Percentiles rank a stretch among this genome's conserved stretches.
These are phyloP conservation scores for Cajanus cajan DNA, from an alignment of 306 rosid species.

Conservation along the genomic window DNA sequence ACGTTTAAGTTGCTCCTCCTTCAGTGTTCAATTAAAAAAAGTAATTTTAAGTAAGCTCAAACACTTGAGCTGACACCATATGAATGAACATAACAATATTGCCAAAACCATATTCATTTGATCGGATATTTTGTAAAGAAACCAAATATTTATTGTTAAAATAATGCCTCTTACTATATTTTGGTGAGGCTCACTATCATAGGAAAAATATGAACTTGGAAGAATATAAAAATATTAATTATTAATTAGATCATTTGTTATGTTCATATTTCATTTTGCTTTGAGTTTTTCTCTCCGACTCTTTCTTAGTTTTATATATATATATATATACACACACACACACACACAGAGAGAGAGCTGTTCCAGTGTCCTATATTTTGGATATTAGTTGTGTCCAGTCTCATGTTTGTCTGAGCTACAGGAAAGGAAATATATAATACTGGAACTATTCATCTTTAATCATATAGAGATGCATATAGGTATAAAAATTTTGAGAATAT, in stretches of 20 bases:
- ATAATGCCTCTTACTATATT: background rate
- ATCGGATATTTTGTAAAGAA: background rate
- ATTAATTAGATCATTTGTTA: background rate
- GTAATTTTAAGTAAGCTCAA: background rate
- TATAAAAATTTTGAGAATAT: background rate
- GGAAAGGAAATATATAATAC: background rate
- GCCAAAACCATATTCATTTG: background rate
- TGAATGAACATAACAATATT: background rate
- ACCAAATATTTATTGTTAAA: background rate
- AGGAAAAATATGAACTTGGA: background rate
- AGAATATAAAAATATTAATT: background rate
- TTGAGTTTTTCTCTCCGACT: no score
- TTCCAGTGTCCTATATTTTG: background rate
- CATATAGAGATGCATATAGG: background rate
- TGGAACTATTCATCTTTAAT: constrained; percentile 15
- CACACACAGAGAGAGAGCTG: no score
- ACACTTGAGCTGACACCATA: background rate
- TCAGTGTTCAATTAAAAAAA: background rate
- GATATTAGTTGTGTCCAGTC: background rate
- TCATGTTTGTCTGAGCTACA: background rate
- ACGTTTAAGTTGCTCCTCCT: background rate
- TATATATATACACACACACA: no score
- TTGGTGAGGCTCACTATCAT: background rate
- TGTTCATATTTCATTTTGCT: background rate
- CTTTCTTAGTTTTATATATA: no score